These are phyloP conservation scores for Sporothrix pseudoabietina DNA, from an alignment of 2,329 filamentous ascomycete species.

Conservation along the genomic window DNA sequence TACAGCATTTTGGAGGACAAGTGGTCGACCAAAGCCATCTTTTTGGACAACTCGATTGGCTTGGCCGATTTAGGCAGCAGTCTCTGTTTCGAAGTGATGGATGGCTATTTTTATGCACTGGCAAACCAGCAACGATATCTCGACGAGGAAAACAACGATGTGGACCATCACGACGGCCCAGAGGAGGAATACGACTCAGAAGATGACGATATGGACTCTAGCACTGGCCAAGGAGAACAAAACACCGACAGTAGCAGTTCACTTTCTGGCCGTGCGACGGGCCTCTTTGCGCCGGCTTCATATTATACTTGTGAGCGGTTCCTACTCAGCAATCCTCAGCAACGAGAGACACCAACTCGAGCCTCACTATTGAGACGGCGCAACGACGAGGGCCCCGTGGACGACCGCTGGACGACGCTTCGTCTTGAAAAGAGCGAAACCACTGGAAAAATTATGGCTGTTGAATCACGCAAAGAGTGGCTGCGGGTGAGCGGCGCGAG, in stretches of 20 bases:
- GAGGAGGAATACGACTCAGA: not conserved
- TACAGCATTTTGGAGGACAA: conserved; percentile 49
- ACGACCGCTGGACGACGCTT: conserved; percentile 72
- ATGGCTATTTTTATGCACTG: conserved; percentile 67
- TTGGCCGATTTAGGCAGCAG: conserved; percentile 63
- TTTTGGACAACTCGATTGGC: conserved; percentile 62
- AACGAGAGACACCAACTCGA: conserved; percentile 49
- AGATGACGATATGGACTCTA: not conserved
- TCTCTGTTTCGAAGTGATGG: conserved; percentile 71
- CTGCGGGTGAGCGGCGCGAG: conserved; percentile 47
- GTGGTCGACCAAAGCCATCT: conserved; percentile 50
- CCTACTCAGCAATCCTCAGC: conserved; percentile 50
- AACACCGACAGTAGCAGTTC: not conserved
- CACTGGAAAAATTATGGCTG: conserved; percentile 60
- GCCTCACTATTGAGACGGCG: conserved; percentile 64
- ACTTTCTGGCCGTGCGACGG: not conserved
- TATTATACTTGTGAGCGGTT: conserved; percentile 70
- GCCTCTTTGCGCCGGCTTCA: conserved; percentile 48
- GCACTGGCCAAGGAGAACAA: not conserved
- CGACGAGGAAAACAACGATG: not conserved
- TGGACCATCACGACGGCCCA: not conserved
- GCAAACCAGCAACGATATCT: conserved; percentile 58
- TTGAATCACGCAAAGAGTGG: conserved; percentile 73
- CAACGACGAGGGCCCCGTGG: conserved; percentile 69
- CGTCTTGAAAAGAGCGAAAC: conserved; percentile 62